Percentiles rank a stretch among this genome's conserved stretches.
Conservation (phyloP, 2,329 filamentous ascomycete species). For the Akanthomyces muscarius region DNA sequence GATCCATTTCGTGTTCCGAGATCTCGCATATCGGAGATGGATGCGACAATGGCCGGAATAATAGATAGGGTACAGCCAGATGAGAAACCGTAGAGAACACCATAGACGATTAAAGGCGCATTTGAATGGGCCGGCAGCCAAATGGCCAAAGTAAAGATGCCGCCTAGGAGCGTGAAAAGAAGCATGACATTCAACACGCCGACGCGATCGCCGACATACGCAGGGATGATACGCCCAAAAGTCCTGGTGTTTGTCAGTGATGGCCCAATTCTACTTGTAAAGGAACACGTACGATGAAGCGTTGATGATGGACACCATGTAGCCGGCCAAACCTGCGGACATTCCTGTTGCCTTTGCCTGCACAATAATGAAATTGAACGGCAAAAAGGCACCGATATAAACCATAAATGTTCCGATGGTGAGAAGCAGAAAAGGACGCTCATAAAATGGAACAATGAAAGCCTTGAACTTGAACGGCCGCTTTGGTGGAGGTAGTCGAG, state of each 20-base stretch:
- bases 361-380: conserved; percentile 10
- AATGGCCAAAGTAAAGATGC: conserved; percentile 35
- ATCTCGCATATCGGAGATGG: neutral
- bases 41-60: neutral
- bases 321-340: neutral
- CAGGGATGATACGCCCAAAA: conserved; percentile 1
- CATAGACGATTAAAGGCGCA: too few species aligned
- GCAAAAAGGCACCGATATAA: conserved; percentile 22
- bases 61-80: too few species aligned
- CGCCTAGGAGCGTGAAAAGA: conserved; percentile 52
- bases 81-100: too few species aligned
- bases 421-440: conserved; percentile 36
- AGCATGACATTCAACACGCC: conserved; percentile 59
- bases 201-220: neutral
- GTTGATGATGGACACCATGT: conserved; percentile 11
- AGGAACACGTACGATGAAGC: neutral
- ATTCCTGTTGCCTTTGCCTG: conserved; percentile 8
- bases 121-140: conserved; percentile 1
- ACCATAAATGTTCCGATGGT: conserved; percentile 22
- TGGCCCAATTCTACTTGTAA: neutral
- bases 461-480: conserved; percentile 36
- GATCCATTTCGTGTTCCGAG: neutral
- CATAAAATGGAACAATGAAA: conserved; percentile 40
- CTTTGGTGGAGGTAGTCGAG: conserved; percentile 36
- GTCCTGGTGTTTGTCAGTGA: neutral